phyloP scores from a whole-genome alignment of 2,329 filamentous ascomycete genomes.

The Fusarium sp. region DNA sequence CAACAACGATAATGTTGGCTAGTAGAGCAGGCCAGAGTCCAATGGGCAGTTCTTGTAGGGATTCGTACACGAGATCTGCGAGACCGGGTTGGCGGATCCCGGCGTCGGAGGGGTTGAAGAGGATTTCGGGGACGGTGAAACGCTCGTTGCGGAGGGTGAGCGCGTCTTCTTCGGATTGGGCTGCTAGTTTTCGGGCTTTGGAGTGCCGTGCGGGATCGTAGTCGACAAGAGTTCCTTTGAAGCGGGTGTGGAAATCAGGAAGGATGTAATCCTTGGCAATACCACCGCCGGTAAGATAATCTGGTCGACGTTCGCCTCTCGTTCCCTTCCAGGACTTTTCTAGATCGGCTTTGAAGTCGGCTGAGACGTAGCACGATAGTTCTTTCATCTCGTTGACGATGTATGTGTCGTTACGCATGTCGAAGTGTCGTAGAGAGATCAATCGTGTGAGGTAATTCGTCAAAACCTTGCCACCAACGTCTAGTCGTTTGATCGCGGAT shows the following conservation, averaged over 20 bases:
- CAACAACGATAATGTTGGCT: slow-evolving; percentile 88
- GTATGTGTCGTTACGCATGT: slow-evolving; percentile 93
- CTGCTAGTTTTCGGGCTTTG: slow-evolving; percentile 58
- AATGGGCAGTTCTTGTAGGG: slow-evolving; percentile 78
- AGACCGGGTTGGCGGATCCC: slow-evolving; percentile 86
- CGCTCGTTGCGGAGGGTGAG: slow-evolving; percentile 91
- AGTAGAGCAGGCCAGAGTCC: slow-evolving; percentile 85
- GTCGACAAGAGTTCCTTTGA: slow-evolving; percentile 76
- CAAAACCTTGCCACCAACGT: slow-evolving; percentile 90
- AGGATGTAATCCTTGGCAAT: slow-evolving; percentile 92
- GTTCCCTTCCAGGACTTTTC: slow-evolving; percentile 87
- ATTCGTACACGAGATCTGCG: slow-evolving; percentile 83
- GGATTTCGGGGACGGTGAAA: slow-evolving; percentile 87
- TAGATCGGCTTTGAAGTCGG: slow-evolving; percentile 80
- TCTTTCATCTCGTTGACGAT: slow-evolving; percentile 98
- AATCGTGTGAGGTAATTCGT: slow-evolving; percentile 93
- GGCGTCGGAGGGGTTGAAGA: slow-evolving; percentile 88
- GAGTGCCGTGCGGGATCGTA: slow-evolving; percentile 76
- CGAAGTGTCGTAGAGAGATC: slow-evolving; percentile 90
- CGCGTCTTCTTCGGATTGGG: slow-evolving; percentile 73
- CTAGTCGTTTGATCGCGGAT: slow-evolving; percentile 82
- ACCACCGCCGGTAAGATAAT: slow-evolving; percentile 61
- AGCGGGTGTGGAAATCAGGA: slow-evolving; percentile 75
- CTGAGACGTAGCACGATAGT: slow-evolving; percentile 82
- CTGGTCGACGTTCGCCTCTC: slow-evolving; percentile 64